Evolutionary conservation across 108 stramenopile genomes (phyloP), one percentile per base, ranked within the genome.

Genomic region (Chaetoceros muelleri): DNA sequence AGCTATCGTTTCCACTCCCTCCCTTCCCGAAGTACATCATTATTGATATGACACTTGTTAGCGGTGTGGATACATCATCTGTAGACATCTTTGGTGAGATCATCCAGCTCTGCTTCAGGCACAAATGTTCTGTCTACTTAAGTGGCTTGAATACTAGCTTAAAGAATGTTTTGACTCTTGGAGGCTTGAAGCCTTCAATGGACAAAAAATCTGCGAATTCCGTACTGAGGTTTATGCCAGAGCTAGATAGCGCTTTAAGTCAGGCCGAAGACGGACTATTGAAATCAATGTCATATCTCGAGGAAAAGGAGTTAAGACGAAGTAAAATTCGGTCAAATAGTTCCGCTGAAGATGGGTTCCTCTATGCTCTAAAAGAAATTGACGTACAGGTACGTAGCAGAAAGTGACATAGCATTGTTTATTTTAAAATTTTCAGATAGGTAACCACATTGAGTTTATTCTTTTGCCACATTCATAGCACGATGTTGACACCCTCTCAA

Each of bases 41-140:
- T n/a, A 28, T 85, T 30, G 84, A 82, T 52, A 55, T 82, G 64
- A 77, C 76, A 2, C 61, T 85, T 31, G 73, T 80, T 18, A 81
- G 72, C 23, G 84, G 84, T 13, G 72, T 86, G 53, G 84, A 86
- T 54, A 76, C 76, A 3, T 76, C 72, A 16, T 74, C 84, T 19
- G 79, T 86, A 1, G 84, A 86, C 30, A 64, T 82, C 26, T 75
- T 86, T 54, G 66, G 48, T 16, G 84, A 82, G 8, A 80, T 82
- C 22, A 59, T 67, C 5, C 24, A 67, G 0, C 30, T 82, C 7
- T 86, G 84, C 55, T 63, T 69, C 28, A 47, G 28, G n/a, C 57
- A 73, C 34, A 60, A 65, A 21, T 86, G 84, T 69, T 71, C 75
- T 40, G 52, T 86, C 13, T 69, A 73, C 24, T 47, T 82, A 0